Evolutionary conservation across 2,329 filamentous ascomycete species (phyloP).

Genomic region (Colletotrichum tanaceti): DNA sequence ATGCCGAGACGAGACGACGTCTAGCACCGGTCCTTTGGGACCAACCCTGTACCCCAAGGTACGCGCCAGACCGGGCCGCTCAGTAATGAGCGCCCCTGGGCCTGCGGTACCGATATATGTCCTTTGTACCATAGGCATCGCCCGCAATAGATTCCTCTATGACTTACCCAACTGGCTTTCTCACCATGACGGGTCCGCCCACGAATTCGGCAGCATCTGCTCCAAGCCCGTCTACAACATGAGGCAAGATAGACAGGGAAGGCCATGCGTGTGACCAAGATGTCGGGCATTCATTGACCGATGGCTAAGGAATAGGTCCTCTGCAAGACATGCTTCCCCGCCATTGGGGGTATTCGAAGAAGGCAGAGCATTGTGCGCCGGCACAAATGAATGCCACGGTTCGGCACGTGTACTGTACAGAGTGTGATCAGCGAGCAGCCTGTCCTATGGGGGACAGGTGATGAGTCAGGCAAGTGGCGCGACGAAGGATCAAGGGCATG

Average conservation of each 20-base stretch:
- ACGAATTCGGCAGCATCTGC: not conserved
- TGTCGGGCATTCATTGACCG: no score
- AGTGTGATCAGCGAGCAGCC: not conserved
- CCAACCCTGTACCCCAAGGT: slow-evolving; percentile 32
- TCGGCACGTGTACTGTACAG: not conserved
- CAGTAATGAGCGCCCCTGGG: slow-evolving; percentile 11
- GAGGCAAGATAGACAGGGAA: not conserved
- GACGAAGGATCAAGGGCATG: not conserved
- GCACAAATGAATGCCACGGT: not conserved
- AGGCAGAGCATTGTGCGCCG: not conserved
- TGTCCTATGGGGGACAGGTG: not conserved
- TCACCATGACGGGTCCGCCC: not conserved
- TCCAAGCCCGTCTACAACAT: not conserved
- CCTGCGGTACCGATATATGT: slow-evolving; percentile 35
- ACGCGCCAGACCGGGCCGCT: slow-evolving; percentile 9
- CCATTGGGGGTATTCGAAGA: no score
- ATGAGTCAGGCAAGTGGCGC: not conserved
- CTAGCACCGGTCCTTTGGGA: slow-evolving; percentile 20
- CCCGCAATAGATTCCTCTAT: slow-evolving; percentile 42
- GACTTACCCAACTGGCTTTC: slow-evolving; percentile 15
- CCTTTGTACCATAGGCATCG: slow-evolving; percentile 42
- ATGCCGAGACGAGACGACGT: slow-evolving; percentile 30
- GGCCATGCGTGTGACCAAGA: not conserved
- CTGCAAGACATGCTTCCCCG: not conserved
- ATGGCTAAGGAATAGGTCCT: not conserved